A percentile compares a stretch with the other conserved stretches of the same genome.
Evolutionary conservation across 1,284 basidiomycete genomes (phyloP).

Genomic region (Melampsora abietis-canadensis): DNA sequence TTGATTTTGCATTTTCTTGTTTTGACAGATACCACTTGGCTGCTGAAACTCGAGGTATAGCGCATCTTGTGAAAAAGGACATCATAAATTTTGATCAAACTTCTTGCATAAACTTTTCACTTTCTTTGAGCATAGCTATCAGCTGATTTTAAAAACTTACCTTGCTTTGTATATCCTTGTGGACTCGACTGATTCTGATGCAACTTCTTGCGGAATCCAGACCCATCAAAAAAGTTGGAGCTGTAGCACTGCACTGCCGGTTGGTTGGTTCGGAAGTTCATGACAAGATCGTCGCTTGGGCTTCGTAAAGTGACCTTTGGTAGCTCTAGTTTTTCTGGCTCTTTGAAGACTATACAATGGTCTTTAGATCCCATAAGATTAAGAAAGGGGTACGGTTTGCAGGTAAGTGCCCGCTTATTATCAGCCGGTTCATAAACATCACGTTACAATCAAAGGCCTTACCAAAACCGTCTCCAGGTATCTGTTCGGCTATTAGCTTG

Average conservation of each 20-base stretch:
- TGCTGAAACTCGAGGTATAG: constrained; percentile 40
- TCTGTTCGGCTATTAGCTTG: constrained; percentile 9
- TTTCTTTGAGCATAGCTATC: background rate
- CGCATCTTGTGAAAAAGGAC: constrained; percentile 11
- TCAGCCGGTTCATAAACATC: background rate
- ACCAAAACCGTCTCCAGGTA: constrained; percentile 28
- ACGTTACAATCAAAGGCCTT: background rate
- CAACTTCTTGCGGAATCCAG: constrained; percentile 19
- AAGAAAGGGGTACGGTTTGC: background rate
- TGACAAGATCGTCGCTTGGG: constrained; percentile 21
- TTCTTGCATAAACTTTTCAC: background rate
- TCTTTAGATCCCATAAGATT: background rate
- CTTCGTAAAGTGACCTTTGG: constrained; percentile 21
- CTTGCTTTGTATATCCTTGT: constrained; percentile 33
- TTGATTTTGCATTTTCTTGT: constrained; percentile 12
- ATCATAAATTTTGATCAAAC: background rate
- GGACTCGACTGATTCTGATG: constrained; percentile 11
- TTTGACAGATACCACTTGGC: constrained; percentile 13
- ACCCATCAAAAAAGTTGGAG: constrained; percentile 35
- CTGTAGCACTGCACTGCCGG: constrained; percentile 38
- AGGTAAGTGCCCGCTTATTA: background rate
- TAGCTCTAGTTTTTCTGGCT: background rate
- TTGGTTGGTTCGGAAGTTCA: constrained; percentile 36
- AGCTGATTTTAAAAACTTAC: background rate
- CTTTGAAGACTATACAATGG: constrained; percentile 34